A percentile compares a stretch with the other conserved stretches of the same genome.
Evolutionary conservation across 2,329 filamentous ascomycete genomes (phyloP).

Genomic region (Trichoderma aggressivum): DNA sequence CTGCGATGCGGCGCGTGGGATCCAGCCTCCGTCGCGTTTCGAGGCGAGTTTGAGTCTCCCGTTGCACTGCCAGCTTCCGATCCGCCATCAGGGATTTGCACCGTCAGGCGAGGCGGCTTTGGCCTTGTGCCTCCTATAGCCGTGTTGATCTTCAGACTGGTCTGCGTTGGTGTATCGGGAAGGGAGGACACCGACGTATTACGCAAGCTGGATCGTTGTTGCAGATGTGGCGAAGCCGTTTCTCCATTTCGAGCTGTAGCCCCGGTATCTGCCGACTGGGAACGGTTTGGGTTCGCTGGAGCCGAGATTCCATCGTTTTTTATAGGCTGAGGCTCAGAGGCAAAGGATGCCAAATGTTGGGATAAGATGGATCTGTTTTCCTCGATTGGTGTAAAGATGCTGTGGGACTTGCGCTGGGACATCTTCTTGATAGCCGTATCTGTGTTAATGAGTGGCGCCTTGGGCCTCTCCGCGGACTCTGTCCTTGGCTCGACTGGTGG

Average conservation of each 20-base stretch:
- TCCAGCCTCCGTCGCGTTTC: constrained; percentile 56
- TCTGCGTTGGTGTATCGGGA: constrained; percentile 67
- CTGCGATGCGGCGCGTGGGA: constrained; percentile 53
- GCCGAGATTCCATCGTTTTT: constrained; percentile 37
- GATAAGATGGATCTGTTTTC: constrained; percentile 85
- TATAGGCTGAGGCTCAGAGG: constrained; percentile 47
- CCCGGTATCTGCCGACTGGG: constrained; percentile 63
- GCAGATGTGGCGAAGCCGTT: constrained; percentile 55
- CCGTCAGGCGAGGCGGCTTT: constrained; percentile 73
- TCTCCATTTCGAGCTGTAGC: constrained; percentile 50
- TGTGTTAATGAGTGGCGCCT: constrained; percentile 49
- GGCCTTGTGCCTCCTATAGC: constrained; percentile 66
- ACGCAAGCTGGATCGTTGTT: constrained; percentile 49
- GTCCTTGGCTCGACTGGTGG: constrained; percentile 49
- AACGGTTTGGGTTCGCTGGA: constrained; percentile 46
- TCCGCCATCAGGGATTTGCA: constrained; percentile 90
- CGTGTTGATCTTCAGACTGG: constrained; percentile 62
- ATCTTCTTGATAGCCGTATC: constrained; percentile 56
- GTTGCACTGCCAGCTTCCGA: constrained; percentile 74
- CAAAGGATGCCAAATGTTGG: constrained; percentile 71
- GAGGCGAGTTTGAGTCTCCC: constrained; percentile 65
- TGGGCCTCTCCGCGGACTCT: constrained; percentile 47
- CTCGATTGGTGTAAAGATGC: constrained; percentile 97
- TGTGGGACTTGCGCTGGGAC: constrained; percentile 76
- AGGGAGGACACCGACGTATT: constrained; percentile 56